Conservation (phyloP, 2,329 filamentous ascomycete genomes). For the Sclerotinia subarctica region DNA sequence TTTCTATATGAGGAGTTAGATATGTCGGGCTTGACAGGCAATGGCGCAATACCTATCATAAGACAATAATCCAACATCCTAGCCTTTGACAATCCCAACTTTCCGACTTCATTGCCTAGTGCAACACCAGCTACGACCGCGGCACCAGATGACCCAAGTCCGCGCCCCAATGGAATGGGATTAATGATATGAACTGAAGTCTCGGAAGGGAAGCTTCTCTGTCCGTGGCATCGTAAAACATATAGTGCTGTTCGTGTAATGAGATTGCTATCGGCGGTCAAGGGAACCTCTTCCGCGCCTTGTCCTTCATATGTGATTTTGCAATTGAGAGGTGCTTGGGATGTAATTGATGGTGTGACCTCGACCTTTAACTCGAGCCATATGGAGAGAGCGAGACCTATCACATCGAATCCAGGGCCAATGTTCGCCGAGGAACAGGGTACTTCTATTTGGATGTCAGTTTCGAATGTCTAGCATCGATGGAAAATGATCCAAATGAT, state of each 20-base stretch:
- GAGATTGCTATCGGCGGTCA: constrained; percentile 83
- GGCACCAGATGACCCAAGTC: constrained; percentile 90
- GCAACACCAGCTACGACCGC: constrained; percentile 95
- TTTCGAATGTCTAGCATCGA: not conserved
- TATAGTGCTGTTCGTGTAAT: constrained; percentile 93
- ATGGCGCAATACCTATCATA: constrained; percentile 71
- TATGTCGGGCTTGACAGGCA: not conserved
- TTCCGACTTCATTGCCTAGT: constrained; percentile 83
- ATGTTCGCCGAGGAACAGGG: constrained; percentile 98
- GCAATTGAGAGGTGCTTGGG: constrained; percentile 73
- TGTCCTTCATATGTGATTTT: constrained; percentile 82
- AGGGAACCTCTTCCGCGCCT: constrained; percentile 68
- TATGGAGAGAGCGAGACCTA: constrained; percentile 88
- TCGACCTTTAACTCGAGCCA: constrained; percentile 88
- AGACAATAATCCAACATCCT: constrained; percentile 92
- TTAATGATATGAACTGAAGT: constrained; percentile 95
- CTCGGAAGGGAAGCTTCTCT: constrained; percentile 76
- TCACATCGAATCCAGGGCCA: constrained; percentile 95
- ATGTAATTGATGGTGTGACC: constrained; percentile 58
- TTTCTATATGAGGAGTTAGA: constrained; percentile 49
- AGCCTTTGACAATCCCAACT: constrained; percentile 71
- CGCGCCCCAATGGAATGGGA: constrained; percentile 87
- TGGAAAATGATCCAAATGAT: not conserved
- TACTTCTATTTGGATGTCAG: constrained; percentile 46
- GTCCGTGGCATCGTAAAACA: constrained; percentile 86